phyloP scores from a whole-genome alignment of 768 basidiomycete species.

The Pleurotus pulmonarius region DNA sequence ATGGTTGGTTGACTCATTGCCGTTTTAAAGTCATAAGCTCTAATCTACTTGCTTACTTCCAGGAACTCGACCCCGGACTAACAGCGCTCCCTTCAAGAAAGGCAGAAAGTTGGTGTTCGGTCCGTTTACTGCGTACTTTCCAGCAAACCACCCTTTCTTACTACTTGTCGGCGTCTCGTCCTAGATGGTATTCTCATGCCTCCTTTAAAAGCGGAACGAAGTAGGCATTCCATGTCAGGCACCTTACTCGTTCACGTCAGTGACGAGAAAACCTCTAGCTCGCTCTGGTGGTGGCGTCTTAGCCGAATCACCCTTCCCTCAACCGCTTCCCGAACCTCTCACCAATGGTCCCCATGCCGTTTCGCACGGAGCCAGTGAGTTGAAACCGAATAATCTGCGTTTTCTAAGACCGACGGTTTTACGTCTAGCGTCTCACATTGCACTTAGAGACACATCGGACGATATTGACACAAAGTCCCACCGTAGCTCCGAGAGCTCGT shows the following conservation, averaged over 20 bases:
- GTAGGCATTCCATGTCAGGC: not conserved
- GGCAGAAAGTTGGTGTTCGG: not conserved
- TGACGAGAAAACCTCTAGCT: no score
- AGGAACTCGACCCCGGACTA: not conserved
- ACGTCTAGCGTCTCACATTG: not conserved
- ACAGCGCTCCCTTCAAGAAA: not conserved
- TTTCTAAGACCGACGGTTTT: not conserved
- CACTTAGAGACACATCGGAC: not conserved
- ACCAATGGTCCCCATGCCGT: no score
- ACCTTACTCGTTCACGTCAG: no score
- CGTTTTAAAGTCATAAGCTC: no score
- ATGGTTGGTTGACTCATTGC: not conserved
- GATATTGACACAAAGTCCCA: not conserved
- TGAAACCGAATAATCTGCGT: no score
- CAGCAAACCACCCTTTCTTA: not conserved
- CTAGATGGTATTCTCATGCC: not conserved
- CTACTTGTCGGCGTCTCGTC: not conserved
- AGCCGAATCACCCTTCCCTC: no score
- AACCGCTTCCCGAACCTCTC: no score
- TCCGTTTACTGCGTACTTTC: not conserved
- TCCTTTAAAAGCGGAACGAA: not conserved
- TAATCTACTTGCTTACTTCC: no score
- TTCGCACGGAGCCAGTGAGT: no score
- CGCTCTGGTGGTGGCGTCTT: no score
- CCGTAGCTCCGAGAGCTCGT: conserved; percentile 1